Percentiles rank a stretch among this genome's conserved stretches.
Conservation (phyloP, 1,139 yeast genomes). For the Candida pseudocylindracea region DNA sequence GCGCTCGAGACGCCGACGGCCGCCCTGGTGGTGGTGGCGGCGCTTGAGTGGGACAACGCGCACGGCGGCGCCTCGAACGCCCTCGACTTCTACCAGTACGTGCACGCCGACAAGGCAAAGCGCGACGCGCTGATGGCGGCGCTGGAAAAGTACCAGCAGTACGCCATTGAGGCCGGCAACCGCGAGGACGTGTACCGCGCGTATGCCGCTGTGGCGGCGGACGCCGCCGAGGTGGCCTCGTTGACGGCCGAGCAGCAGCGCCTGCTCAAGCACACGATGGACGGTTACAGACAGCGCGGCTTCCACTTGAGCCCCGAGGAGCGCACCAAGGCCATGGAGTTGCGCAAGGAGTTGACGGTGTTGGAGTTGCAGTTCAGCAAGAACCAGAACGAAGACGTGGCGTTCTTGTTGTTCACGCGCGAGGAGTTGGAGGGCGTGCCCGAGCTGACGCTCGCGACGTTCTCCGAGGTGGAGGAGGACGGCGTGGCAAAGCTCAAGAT, state of each 20-base stretch:
- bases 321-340: conserved; percentile 29
- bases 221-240: conserved; percentile 16
- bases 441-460: conserved; percentile 31
- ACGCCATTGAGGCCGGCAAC: conserved; percentile 35
- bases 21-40: conserved; percentile 29
- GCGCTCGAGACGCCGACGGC: conserved; percentile 24
- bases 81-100: conserved; percentile 45
- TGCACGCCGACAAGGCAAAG: conserved; percentile 33
- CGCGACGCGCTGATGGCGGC: conserved; percentile 54
- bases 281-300: conserved; percentile 36
- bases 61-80: conserved; percentile 20
- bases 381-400: conserved; percentile 53
- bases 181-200: conserved; percentile 47
- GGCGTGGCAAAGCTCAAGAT: conserved; percentile 29
- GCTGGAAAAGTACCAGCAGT: conserved; percentile 30
- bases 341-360: conserved; percentile 36
- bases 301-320: conserved; percentile 31
- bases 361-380: conserved; percentile 34
- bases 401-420: conserved; percentile 28
- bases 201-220: conserved; percentile 24
- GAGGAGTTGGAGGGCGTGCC: conserved; percentile 64
- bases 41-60: conserved; percentile 24
- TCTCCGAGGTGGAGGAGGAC: conserved; percentile 19
- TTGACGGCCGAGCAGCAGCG: conserved; percentile 32
- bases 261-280: conserved; percentile 11